A percentile compares a stretch with the other conserved stretches of the same genome.
phyloP scores from a whole-genome alignment of 257 asterid species.

The Solanum raphanifolium region DNA sequence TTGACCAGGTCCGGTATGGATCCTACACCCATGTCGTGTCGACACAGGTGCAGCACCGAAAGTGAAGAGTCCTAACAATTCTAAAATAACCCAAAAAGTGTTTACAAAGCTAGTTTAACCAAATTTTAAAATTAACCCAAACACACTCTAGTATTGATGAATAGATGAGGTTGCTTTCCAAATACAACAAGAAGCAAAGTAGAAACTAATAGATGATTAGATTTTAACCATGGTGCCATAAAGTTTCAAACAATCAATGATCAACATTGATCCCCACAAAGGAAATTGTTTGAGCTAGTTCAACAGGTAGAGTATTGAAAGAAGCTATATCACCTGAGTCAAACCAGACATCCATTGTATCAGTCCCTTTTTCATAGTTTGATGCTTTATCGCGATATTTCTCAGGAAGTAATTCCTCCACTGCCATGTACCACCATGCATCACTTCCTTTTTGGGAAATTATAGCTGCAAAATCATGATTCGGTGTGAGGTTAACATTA shows the following conservation, averaged over 20 bases:
- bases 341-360: constrained; percentile 99
- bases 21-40: background rate
- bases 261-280: background rate
- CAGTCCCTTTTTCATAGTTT: constrained; percentile 69
- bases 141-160: background rate
- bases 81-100: background rate
- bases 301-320: background rate
- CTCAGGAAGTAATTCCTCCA: constrained; percentile 92
- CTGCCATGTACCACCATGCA: constrained; percentile 99
- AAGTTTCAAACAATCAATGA: background rate
- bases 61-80: background rate
- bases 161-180: background rate
- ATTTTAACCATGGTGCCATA: background rate
- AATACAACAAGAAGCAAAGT: background rate
- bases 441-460: constrained; percentile 92
- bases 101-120: background rate
- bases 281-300: background rate
- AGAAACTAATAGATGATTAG: background rate
- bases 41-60: background rate
- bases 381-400: constrained; percentile 69
- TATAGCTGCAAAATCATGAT: constrained; percentile 52
- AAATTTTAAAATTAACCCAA: background rate
- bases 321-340: constrained; percentile 62
- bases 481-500: background rate
- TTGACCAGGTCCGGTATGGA: background rate